phyloP scores from a whole-genome alignment of 2,329 filamentous ascomycete genomes.

The Alternaria triticimaculans region DNA sequence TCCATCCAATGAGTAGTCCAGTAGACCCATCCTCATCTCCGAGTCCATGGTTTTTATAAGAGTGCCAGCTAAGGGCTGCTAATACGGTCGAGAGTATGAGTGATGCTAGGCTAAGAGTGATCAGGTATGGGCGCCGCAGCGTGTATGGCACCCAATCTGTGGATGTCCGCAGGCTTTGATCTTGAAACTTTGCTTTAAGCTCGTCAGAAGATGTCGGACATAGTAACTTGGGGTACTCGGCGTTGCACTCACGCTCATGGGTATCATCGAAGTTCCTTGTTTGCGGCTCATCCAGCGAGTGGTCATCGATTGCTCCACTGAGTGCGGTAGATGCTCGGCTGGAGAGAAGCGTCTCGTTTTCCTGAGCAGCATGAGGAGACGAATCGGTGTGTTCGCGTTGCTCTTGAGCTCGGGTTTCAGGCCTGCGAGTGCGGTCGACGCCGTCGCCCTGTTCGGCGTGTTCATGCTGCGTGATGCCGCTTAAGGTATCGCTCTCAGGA shows the following conservation, averaged over 20 bases:
- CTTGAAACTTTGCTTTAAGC: background rate
- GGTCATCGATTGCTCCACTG: background rate
- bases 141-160: background rate
- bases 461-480: background rate
- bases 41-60: background rate
- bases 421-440: background rate
- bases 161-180: background rate
- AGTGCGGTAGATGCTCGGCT: background rate
- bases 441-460: background rate
- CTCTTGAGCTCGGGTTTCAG: background rate
- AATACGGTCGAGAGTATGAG: background rate
- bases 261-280: background rate
- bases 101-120: background rate
- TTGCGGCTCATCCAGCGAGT: background rate
- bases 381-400: background rate
- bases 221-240: background rate
- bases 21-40: background rate
- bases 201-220: background rate
- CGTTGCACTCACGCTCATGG: background rate
- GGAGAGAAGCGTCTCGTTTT: background rate
- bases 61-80: background rate
- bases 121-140: background rate
- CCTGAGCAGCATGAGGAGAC: background rate
- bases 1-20: background rate
- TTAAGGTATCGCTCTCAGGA: background rate